These are phyloP conservation scores for Prosopis cineraria DNA, from an alignment of 306 rosid species.

Conservation along the genomic window DNA sequence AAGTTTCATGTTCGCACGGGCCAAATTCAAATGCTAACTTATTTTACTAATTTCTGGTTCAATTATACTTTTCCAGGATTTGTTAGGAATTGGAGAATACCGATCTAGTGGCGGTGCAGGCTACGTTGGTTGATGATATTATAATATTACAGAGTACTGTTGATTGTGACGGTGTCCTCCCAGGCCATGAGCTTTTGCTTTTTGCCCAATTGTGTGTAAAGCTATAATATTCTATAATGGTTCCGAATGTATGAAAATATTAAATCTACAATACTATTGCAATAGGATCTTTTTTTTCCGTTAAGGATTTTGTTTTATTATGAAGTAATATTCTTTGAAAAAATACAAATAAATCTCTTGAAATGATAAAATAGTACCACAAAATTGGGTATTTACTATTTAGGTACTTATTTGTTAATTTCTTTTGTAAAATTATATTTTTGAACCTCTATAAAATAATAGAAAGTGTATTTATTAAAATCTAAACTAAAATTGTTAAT, in stretches of 20 bases:
- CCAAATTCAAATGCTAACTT: background rate
- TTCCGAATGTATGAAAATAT: background rate
- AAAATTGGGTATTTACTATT: too few relatives aligned
- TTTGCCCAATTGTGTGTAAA: background rate
- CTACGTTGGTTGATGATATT: slow-evolving; percentile 45
- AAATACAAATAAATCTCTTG: too few relatives aligned
- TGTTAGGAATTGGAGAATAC: slow-evolving; percentile 93
- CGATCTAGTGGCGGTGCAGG: slow-evolving; percentile 61
- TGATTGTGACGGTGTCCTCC: background rate
- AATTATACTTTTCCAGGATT: slow-evolving; percentile 59
- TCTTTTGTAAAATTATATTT: too few relatives aligned
- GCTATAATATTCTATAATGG: background rate
- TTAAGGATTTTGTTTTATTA: background rate
- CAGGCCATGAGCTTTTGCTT: background rate
- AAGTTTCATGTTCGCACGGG: background rate
- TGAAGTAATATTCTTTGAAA: background rate
- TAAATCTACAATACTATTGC: background rate
- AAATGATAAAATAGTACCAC: too few relatives aligned
- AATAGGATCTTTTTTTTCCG: background rate
- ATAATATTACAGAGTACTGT: background rate
- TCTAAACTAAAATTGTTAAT: too few relatives aligned
- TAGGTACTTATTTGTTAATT: too few relatives aligned
- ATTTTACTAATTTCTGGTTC: background rate
- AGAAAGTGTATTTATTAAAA: too few relatives aligned
- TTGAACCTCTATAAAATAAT: too few relatives aligned